These are phyloP conservation scores for Beauveria brongniartii DNA, from an alignment of 2,329 filamentous ascomycete species.

Conservation along the genomic window DNA sequence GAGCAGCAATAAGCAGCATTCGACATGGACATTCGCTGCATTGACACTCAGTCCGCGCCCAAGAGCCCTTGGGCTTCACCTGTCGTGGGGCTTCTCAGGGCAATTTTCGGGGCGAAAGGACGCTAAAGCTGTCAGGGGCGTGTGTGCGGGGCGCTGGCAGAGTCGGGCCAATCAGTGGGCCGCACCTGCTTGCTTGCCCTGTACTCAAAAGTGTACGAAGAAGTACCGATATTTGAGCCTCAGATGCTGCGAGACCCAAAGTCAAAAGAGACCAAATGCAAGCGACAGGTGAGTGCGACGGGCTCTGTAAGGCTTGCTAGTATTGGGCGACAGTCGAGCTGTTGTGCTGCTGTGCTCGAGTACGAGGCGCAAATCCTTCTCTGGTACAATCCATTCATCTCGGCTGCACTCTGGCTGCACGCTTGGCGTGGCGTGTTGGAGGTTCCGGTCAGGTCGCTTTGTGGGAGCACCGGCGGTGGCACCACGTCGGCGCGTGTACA, in stretches of 20 bases:
- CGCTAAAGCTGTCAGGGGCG: not conserved
- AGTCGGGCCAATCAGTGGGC: not conserved
- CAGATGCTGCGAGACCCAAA: not conserved
- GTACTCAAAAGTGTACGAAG: too few relatives aligned
- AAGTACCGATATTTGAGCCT: not conserved
- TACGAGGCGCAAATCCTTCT: too few relatives aligned
- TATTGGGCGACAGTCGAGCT: not conserved
- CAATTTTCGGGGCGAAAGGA: not conserved
- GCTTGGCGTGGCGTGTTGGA: constrained; percentile 6
- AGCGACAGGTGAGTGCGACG: not conserved
- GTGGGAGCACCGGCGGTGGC: not conserved
- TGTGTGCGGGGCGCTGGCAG: not conserved
- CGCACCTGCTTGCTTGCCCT: too few relatives aligned
- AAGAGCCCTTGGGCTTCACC: constrained; percentile 1
- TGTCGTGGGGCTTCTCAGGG: constrained; percentile 1
- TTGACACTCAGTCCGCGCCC: constrained; percentile 4
- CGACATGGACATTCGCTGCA: not conserved
- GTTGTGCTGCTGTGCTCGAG: not conserved
- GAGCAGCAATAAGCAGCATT: not conserved
- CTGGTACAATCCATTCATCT: not conserved
- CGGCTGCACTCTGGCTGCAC: not conserved
- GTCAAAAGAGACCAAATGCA: too few relatives aligned
- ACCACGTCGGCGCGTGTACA: not conserved
- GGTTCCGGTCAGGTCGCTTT: constrained; percentile 4
- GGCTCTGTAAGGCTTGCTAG: too few relatives aligned